phyloP scores from a whole-genome alignment of 139 green algal genomes.

The Gonium pectorale region DNA sequence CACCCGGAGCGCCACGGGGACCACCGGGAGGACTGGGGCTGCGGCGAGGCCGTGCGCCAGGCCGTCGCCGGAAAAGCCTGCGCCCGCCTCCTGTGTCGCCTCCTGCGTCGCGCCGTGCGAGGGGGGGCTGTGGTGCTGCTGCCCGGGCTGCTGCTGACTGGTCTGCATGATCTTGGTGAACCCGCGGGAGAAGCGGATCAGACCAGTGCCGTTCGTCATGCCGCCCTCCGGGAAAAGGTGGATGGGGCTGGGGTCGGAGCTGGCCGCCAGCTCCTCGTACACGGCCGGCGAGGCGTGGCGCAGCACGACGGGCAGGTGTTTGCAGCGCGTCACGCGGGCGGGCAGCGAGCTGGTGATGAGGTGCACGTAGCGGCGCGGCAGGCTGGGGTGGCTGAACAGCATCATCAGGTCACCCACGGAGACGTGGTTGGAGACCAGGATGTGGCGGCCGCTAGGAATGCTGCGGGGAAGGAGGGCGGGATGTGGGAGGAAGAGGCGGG shows the following conservation, averaged over 20 bases:
- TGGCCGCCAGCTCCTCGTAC: constrained; percentile 56
- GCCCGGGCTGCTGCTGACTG: background rate
- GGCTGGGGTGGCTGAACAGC: constrained; percentile 59
- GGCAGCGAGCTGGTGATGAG: constrained; percentile 69
- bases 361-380: constrained; percentile 59
- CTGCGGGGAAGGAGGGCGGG: no score
- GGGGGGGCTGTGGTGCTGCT: background rate
- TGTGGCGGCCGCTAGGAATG: constrained; percentile 58
- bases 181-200: constrained; percentile 70
- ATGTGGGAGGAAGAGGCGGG: no score
- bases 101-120: background rate
- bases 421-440: constrained; percentile 74
- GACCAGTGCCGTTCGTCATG: constrained; percentile 73
- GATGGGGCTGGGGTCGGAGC: background rate
- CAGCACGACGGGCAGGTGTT: constrained; percentile 63
- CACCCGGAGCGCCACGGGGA: constrained; percentile 65
- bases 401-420: constrained; percentile 71
- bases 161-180: constrained; percentile 66
- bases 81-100: no score
- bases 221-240: constrained; percentile 75
- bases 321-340: constrained; percentile 33
- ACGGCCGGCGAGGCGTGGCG: constrained; percentile 54
- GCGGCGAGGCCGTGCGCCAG: no score
- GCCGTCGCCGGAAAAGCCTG: no score
- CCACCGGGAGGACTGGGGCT: constrained; percentile 59